Evolutionary conservation across 148 eudicot genomes (phyloP).

Genomic region (Diospyros lotus): DNA sequence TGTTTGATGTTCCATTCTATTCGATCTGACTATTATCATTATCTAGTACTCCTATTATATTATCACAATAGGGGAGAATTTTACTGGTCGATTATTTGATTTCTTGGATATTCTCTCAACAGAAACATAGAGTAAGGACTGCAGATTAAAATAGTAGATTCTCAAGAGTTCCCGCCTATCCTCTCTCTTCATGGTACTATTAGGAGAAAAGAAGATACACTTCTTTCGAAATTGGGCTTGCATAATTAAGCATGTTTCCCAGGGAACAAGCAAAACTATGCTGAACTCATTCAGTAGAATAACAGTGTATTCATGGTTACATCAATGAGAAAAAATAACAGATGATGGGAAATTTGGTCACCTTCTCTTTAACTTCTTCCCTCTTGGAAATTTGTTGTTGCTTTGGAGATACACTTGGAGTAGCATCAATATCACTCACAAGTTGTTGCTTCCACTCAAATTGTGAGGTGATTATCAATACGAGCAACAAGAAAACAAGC

Average conservation of each 20-base stretch:
- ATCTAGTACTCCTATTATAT: too few relatives aligned
- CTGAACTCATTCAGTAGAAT: not conserved
- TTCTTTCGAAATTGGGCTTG: not conserved
- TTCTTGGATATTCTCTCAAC: too few relatives aligned
- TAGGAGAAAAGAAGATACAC: too few relatives aligned
- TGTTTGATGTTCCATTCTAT: too few relatives aligned
- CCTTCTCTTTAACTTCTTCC: conserved; percentile 89
- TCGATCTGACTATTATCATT: too few relatives aligned
- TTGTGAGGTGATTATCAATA: conserved; percentile 73
- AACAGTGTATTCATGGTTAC: not conserved
- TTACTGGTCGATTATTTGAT: too few relatives aligned
- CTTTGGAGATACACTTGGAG: conserved; percentile 43
- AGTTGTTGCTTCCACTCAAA: conserved; percentile 81
- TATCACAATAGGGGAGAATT: too few relatives aligned
- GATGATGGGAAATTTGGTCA: conserved; percentile 8
- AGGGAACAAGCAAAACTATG: not conserved
- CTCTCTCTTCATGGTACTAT: too few relatives aligned
- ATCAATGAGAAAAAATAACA: not conserved
- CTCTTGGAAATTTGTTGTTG: conserved; percentile 48
- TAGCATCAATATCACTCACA: conserved; percentile 47
- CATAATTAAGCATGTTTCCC: not conserved
- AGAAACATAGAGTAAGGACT: too few relatives aligned
- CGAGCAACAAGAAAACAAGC: conserved; percentile 57
- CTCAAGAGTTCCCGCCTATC: too few relatives aligned
- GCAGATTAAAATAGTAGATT: too few relatives aligned